phyloP scores from a whole-genome alignment of 2,329 filamentous ascomycete species.

The Ceratocystis huliohia region DNA sequence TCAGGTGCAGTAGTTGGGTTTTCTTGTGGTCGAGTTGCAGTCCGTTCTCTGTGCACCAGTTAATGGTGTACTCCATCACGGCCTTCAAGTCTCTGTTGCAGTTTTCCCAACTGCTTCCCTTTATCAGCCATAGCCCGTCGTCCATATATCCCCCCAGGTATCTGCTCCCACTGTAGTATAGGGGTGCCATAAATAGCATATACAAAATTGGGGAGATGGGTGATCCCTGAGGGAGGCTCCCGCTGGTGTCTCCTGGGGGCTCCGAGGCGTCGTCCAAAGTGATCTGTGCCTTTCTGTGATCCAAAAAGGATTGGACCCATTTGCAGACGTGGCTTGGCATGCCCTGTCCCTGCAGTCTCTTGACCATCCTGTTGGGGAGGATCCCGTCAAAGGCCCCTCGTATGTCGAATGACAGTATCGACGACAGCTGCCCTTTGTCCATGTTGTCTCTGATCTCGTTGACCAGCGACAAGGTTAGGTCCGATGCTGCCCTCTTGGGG shows the following conservation, averaged over 20 bases:
- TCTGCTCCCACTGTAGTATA: neutral
- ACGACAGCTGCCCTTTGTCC: neutral
- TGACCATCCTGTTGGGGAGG: slow-evolving; percentile 22
- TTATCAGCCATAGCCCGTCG: neutral
- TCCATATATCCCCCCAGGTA: slow-evolving; percentile 8
- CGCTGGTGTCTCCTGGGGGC: neutral
- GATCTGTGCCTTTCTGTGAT: slow-evolving; percentile 19
- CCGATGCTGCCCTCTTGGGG: slow-evolving; percentile 22
- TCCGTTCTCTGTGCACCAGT: neutral
- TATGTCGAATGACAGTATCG: slow-evolving; percentile 17
- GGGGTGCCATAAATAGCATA: neutral
- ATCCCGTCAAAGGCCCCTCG: slow-evolving; percentile 23
- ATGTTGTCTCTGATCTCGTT: neutral
- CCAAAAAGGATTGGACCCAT: slow-evolving; percentile 22
- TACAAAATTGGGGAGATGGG: neutral
- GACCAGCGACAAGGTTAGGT: slow-evolving; percentile 22
- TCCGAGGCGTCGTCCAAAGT: slow-evolving; percentile 3
- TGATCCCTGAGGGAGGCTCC: slow-evolving; percentile 8
- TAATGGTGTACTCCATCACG: neutral
- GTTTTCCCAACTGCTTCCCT: neutral
- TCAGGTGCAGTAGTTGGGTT: neutral
- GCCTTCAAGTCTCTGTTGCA: neutral
- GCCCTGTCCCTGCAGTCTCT: slow-evolving; percentile 21
- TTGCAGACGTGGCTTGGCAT: slow-evolving; percentile 20
- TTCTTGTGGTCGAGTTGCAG: slow-evolving; percentile 6